Evolutionary conservation across 495 filamentous ascomycete genomes (phyloP).

Genomic region (Penicillium turbatum): DNA sequence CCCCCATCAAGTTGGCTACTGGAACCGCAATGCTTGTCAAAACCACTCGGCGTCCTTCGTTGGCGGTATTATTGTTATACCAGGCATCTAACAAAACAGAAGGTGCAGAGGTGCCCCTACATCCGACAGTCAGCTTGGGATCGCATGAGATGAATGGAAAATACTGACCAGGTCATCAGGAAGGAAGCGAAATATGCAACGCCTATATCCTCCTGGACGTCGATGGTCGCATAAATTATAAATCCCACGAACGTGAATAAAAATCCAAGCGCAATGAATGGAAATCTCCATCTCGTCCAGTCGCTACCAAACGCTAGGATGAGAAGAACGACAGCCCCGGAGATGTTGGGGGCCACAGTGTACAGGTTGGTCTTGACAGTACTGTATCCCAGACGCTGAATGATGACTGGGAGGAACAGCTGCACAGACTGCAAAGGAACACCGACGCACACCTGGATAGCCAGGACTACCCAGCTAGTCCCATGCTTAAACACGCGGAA

Average conservation of each 20-base stretch:
- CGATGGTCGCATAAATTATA: constrained; percentile 62
- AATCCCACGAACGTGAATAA: constrained; percentile 67
- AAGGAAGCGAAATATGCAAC: constrained; percentile 72
- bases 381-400: constrained; percentile 54
- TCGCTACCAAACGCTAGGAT: constrained; percentile 63
- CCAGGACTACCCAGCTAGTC: constrained; percentile 20
- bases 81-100: constrained; percentile 48
- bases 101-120: constrained; percentile 17
- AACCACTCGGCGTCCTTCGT: constrained; percentile 63
- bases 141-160: not conserved
- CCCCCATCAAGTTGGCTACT: constrained; percentile 69
- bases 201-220: constrained; percentile 48
- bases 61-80: constrained; percentile 76
- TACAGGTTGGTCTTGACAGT: constrained; percentile 69
- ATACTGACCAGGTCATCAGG: constrained; percentile 61
- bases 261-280: constrained; percentile 66
- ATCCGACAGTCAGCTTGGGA: too few relatives aligned
- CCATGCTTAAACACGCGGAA: constrained; percentile 57
- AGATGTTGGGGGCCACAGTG: constrained; percentile 66
- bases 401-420: constrained; percentile 37
- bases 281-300: constrained; percentile 58
- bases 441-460: too few relatives aligned
- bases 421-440: too few relatives aligned
- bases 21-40: constrained; percentile 68
- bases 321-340: constrained; percentile 62